Base-by-base conservation (phyloP, 495 filamentous ascomycete species). In the Chaetomium cochliodes region DNA sequence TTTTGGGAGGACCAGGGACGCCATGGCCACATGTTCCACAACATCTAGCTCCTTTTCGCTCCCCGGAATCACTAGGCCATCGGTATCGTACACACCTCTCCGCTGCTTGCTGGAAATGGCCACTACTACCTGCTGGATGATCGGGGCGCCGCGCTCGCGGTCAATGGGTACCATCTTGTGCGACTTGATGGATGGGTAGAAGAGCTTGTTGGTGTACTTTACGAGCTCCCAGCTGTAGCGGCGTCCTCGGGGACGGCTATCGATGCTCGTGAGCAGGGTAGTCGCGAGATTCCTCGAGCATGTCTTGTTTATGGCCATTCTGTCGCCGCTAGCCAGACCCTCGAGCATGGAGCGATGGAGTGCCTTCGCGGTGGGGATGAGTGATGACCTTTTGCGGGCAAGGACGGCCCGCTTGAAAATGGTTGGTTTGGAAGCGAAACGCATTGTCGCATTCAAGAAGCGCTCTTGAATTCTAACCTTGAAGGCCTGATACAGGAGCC, bases 1-100 rank as follows among this genome's bases (percentile, higher is more conserved):
- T 6, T 57, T 33, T 12, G 58, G 61, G 76, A 83, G 76, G 55
- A 87, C 73, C 26, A 75, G 67, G 69, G 82, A 81, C 78, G 92
- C 90, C 23, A 96, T 69, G 6, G 93, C 89, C n/a, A 97, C 25
- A 70, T 96, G 88, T 79, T 97, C 93, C 1, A 78, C 75, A 62
- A 89, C 80, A 63, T 88, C 86, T 69, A 85, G 86, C 73, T 84
- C 78, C 72, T 85, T 82, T 47, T 79, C 80, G 47, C 81, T 83
- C 5, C 80, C 80, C 15, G 74, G 63, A 22, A 82, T 72, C 22
- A 78, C 66, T 53, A 68, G 26, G 49, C 75, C 67, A 26, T 69
- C 69, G 20, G 70, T 63, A 39, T 77, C 72, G 57, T 77, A 79
- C 64, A 77, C 76, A 23, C 78, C 70, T 60, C 88, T 70, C 51